Base-by-base conservation (phyloP, 441 rosid species). In the Corymbia citriodora region DNA sequence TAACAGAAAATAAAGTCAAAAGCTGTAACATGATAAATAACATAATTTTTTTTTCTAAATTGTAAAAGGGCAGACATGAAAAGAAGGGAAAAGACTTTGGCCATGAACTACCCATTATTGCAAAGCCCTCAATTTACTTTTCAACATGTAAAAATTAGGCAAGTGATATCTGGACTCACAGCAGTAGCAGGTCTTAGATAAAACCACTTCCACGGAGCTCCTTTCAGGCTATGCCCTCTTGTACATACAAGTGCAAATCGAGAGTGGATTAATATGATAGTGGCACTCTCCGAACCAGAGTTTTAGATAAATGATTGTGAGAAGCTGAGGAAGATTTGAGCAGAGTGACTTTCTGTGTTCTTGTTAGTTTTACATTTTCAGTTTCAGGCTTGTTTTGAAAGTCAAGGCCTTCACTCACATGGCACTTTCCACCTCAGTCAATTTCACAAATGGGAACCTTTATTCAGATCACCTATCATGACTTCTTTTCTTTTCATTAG, bases 1-100 rank as follows among this genome's bases (percentile, higher is more conserved):
- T 0, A 68, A 68, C 8, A 36, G 49, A 19, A 72, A 72, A 36
- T 72, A 72, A 11, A 5, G 15, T 36, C 8, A 72, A 36, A 36
- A 36, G 13, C 36, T 19, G 49, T 36, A 36, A 72, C 82, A 5
- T 72, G 27, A 6, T 36, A 19, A 36, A 0, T 11, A 72, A 36
- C 82, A 19, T 10, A 72, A 36, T 0, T 36, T 36, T 10, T n/a
- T 0, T 0, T 72, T 25, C 13, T 72, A 36, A 18, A 72, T 72
- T 36, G 15, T 36, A 36, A 9, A 72, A 72, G 48, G 49, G 49
- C 14, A 72, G 27, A 72, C 5, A 36, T 7, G 12, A 10, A 36
- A 2, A 48, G 19, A 72, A 36, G 82, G 5, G 82, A 36, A 72
- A 72, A 19, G 82, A 13, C 82, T 3, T 72, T 36, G 49, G 82